Evolutionary conservation across 768 basidiomycete genomes (phyloP), one percentile per base, ranked within the genome.

Genomic region (Tulasnella sp.): DNA sequence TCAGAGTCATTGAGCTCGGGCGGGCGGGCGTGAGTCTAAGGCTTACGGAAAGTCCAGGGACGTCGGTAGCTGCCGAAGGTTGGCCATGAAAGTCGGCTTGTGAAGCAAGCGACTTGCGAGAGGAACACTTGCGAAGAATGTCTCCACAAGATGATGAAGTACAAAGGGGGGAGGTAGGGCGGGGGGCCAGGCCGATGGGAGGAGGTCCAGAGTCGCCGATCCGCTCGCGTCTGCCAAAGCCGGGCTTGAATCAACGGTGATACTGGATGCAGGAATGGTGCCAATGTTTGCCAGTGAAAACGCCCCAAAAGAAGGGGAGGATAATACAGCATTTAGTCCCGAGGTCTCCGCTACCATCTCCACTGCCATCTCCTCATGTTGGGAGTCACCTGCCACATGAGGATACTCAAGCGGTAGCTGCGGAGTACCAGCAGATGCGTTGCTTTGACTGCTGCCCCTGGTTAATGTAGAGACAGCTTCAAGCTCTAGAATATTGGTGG

Each of bases 1-100:
- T 14, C 16, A 19, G 21, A 48, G 48, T 19, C 16, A 16, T 2
- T 1, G 21, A 48, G 7, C 7, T 19, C 21, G 5, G 21, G 21
- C 6, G 6, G 21, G 21, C 6, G 42, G 42, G n/a, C 24, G 80
- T 14, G 42, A 1, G 8, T 6, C 80, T n/a, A n/a, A n/a, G 44
- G 31, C 74, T 75, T 46, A 75, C 74, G 74, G 74, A 52, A 75
- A 77, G 12, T 77, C 52, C 21, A 8, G 76, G 18, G 76, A 77
- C 10, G 39, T 68, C 14, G 76, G 31, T 10, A 39, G 52, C 7
- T 68, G 36, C 5, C 39, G 46, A 18, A 77, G 52, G 34, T 8
- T 21, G 10, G 62, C 19, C 42, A 80, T 62, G 52, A 80, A 80
- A 12, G 80, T 80, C 31, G 80, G 80, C 24, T 79, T 58, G 46